Evolutionary conservation across 805 yeast genomes (phyloP), one percentile per base, ranked within the genome.

Genomic region (Priceomyces castillae): DNA sequence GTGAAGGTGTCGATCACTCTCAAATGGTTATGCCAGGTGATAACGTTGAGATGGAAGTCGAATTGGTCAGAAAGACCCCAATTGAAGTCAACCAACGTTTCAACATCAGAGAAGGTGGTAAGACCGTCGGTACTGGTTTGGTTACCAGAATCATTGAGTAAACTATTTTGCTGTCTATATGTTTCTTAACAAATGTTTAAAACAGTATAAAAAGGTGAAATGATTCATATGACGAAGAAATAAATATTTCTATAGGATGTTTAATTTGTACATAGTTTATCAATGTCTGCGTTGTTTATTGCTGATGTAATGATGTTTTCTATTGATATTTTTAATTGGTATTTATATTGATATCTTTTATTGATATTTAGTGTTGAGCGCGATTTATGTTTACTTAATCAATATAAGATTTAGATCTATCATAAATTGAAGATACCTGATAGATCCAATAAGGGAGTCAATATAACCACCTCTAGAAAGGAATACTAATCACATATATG

Each of bases 21-120:
- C 82, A 81, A 68, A 94, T 86, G 81, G 88, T 94, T 59, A 79
- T 87, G 78, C 99, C 99, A 52, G 99, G 99, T 76, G 99, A 94
- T 80, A 94, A 94, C 73, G 81, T 90, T 52, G 99, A 94, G 79
- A 88, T 94, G 96, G 82, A 81, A 62, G 87, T 92, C 65, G 86
- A 85, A 65, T 78, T 92, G 64, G 83, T 86, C 52, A 87, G 81
- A 75, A 94, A 96, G 67, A 87, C 95, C 56, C 95, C 98, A 49
- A 62, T 94, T 52, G 99, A 94, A 79, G 84, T 85, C 60, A 95
- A 95, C 69, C 97, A 90, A 79, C 87, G 98, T 76, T 94, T 94
- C 86, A 94, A 94, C 83, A 80, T 94, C 69, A 94, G 99, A 83
- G 99, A 94, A 78, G 97, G 98, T 76, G 97, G 97, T 69, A 87